Evolutionary conservation across 148 eudicot genomes (phyloP).

Genomic region (Euryodendron excelsum): DNA sequence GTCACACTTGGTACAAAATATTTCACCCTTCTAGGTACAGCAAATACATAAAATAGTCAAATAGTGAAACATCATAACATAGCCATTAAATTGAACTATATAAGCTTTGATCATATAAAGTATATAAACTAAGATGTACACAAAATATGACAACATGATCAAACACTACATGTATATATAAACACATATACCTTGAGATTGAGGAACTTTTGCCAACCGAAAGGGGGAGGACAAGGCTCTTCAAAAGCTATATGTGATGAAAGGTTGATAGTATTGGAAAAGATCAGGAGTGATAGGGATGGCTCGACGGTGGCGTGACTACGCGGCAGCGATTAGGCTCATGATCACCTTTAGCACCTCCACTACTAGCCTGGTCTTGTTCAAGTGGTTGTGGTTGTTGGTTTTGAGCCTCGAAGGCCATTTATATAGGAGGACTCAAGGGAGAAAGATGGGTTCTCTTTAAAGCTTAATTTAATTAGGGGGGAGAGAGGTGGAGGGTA

Average conservation of each 20-base stretch:
- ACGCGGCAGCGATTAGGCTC: background rate
- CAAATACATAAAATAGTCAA: too few relatives aligned
- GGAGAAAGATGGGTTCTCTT: conserved; percentile 42
- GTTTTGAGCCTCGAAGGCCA: conserved; percentile 46
- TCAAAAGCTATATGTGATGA: background rate
- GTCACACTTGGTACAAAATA: background rate
- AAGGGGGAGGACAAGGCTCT: background rate
- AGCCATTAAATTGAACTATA: too few relatives aligned
- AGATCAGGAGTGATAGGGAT: conserved; percentile 8
- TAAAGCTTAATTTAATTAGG: conserved; percentile 50
- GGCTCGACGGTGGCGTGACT: background rate
- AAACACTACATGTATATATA: background rate
- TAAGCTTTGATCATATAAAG: background rate
- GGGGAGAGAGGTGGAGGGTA: conserved; percentile 17
- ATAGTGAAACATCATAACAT: too few relatives aligned
- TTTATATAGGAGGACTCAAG: conserved; percentile 40
- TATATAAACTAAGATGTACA: too few relatives aligned
- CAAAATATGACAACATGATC: background rate
- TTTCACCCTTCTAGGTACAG: background rate
- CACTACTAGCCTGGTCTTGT: background rate
- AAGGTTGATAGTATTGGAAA: too few relatives aligned
- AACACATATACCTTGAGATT: background rate
- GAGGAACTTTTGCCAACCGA: background rate
- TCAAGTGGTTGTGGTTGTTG: conserved; percentile 32
- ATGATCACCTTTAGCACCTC: conserved; percentile 2